phyloP scores from a whole-genome alignment of 305 asterid species.

The Fraxinus angustifolia region DNA sequence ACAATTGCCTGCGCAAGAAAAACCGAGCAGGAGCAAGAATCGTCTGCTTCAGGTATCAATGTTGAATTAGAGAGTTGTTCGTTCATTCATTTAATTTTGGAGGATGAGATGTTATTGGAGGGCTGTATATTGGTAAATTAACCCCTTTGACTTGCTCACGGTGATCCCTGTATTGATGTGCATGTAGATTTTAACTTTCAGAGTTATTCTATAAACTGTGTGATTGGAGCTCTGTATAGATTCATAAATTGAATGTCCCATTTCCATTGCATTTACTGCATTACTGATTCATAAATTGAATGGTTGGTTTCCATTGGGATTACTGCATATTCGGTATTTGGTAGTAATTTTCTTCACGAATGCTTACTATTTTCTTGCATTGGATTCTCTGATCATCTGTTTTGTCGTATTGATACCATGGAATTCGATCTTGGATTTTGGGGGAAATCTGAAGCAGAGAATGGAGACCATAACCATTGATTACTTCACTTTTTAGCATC shows the following conservation, averaged over 20 bases:
- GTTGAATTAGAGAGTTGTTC: background rate
- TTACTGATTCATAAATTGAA: background rate
- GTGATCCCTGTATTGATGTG: background rate
- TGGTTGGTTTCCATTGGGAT: background rate
- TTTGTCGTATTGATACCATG: background rate
- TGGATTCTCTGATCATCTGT: background rate
- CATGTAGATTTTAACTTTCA: background rate
- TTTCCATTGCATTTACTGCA: background rate
- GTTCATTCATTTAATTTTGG: background rate
- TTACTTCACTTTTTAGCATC: background rate
- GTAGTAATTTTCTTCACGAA: background rate
- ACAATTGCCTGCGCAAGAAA: slow-evolving; percentile 46
- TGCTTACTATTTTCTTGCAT: background rate
- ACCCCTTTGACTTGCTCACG: background rate
- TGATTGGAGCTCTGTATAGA: background rate
- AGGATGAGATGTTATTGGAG: background rate
- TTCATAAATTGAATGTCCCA: background rate
- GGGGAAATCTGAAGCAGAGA: background rate
- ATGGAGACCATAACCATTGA: background rate
- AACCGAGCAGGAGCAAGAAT: slow-evolving; percentile 54
- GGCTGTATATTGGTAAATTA: background rate
- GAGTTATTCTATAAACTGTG: background rate
- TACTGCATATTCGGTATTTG: background rate
- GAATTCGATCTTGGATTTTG: background rate
- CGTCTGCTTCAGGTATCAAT: slow-evolving; percentile 41